Conservation (phyloP, 495 filamentous ascomycete genomes). For the Penicillium subrubescens region DNA sequence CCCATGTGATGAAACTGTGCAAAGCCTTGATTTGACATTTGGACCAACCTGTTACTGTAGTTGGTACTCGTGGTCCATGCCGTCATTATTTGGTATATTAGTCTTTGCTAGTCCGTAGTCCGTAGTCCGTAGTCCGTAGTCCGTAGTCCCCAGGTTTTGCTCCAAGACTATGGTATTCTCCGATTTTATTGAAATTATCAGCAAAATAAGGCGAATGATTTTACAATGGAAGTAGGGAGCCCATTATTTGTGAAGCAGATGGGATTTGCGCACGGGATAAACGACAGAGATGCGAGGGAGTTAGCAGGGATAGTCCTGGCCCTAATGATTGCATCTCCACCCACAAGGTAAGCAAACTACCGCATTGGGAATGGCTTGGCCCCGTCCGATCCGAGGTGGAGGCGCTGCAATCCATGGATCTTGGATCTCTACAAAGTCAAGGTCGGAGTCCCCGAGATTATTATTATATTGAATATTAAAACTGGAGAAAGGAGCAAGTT, state of each 20-base stretch:
- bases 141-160: background rate
- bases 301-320: background rate
- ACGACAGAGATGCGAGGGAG: background rate
- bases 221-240: background rate
- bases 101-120: background rate
- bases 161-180: background rate
- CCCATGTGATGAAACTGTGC: background rate
- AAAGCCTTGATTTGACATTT: background rate
- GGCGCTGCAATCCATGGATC: constrained; percentile 20
- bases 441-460: constrained; percentile 18
- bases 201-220: background rate
- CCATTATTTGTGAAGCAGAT: background rate
- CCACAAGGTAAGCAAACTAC: constrained; percentile 28
- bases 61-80: background rate
- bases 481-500: background rate
- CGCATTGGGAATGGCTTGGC: constrained; percentile 19
- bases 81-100: constrained; percentile 3
- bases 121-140: background rate
- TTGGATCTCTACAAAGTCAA: background rate
- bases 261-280: background rate
- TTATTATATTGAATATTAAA: background rate
- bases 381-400: constrained; percentile 6
- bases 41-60: background rate
- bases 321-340: background rate
- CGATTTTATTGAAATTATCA: background rate